These are phyloP conservation scores for Biancaea sappan DNA, from an alignment of 306 rosid species.

Conservation along the genomic window DNA sequence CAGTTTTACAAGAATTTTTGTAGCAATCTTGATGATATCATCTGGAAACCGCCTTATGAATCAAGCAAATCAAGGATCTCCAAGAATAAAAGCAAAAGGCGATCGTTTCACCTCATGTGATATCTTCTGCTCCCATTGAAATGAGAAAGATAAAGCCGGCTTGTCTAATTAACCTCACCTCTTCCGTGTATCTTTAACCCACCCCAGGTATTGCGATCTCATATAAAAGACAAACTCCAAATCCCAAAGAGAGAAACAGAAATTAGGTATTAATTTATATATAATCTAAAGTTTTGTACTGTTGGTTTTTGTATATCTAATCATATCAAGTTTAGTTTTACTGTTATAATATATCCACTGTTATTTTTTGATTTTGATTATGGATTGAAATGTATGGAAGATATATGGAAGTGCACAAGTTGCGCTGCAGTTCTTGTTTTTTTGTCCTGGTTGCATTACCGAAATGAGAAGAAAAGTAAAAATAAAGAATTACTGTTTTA, in stretches of 20 bases:
- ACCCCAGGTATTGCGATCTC: neutral
- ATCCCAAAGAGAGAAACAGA: constrained; percentile 1
- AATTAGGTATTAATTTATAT: neutral
- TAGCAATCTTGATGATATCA: constrained; percentile 85
- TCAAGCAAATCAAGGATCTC: constrained; percentile 58
- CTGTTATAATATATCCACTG: constrained; percentile 10
- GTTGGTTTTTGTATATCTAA: constrained; percentile 35
- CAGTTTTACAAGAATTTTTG: constrained; percentile 86
- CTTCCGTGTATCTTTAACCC: neutral
- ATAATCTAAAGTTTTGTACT: neutral
- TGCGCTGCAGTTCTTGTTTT: constrained; percentile 12
- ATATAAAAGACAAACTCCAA: constrained; percentile 25
- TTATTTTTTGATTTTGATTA: neutral
- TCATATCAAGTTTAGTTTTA: neutral
- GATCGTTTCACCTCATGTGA: constrained; percentile 38
- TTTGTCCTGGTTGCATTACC: neutral
- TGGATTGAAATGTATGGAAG: constrained; percentile 24
- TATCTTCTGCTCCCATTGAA: constrained; percentile 8
- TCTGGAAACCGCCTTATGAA: constrained; percentile 80
- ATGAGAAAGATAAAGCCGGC: neutral
- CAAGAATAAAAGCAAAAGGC: constrained; percentile 60
- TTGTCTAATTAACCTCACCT: neutral
- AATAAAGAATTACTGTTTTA: neutral
- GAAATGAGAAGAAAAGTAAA: neutral
- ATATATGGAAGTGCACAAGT: neutral